Evolutionary conservation across 2,329 filamentous ascomycete species (phyloP), one percentile per base, ranked within the genome.

Genomic region (Hansfordia pulvinata): DNA sequence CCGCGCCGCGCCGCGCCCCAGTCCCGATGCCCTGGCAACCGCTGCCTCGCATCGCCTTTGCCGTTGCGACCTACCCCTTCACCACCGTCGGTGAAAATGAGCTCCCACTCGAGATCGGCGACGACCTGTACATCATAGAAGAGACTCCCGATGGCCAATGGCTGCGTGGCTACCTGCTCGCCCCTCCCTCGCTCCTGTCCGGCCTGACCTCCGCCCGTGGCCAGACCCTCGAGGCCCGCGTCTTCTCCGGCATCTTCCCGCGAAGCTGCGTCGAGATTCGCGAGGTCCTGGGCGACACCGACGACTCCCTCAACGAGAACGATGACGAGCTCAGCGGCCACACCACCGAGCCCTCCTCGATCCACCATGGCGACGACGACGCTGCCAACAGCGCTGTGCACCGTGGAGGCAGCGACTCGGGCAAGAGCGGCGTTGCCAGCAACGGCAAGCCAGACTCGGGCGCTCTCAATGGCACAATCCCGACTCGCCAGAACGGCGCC

Each of bases 191-290:
- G 41, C 61, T 98, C 48, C 70, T 98, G 32, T 83, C 90, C 11
- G 90, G 88, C 25, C 60, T 98, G 49, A 96, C 85, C 8, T 88
- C 80, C 34, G 75, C 80, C 43, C 88, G 85, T 50, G 88, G 90
- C 25, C 84, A 94, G 52, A 92, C 86, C 1, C 73, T 96, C 17
- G 88, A 96, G 56, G 85, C 88, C 32, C 76, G 90, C 37, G 90
- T 98, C 31, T 98, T 96, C 50, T 93, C 86, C n/a, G 90, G 90
- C 42, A 93, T 98, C 44, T 98, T 98, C 47, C 90, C 90, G 8
- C 71, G 81, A 38, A 90, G 78, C 50, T 98, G 88, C 43, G 88
- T 98, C 31, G 85, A 98, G 53, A 77, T 98, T 32, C 76, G 88
- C 38, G 90, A 98, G 56, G 75, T 93, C 29, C 67, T 98, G 19